Conservation (phyloP, 257 asterid genomes). For the Parsonsia alboflavescens region DNA sequence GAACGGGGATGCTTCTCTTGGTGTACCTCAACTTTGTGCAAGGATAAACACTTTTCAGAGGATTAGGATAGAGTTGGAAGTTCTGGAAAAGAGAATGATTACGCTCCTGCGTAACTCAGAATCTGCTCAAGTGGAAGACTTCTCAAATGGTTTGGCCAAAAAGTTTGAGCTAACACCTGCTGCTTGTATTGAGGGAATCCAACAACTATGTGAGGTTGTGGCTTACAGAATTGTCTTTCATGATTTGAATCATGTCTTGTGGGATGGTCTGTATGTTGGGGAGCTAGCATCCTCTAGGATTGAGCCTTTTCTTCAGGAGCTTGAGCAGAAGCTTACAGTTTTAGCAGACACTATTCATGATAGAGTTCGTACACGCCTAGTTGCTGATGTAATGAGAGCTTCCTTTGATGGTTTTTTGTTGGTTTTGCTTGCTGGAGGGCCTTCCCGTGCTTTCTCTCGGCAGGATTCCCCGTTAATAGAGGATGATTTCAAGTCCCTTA, state of each 20-base stretch:
- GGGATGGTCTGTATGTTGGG: conserved; percentile 73
- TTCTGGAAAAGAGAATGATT: conserved; percentile 75
- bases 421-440: conserved; percentile 94
- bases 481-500: conserved; percentile 79
- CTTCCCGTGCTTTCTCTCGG: conserved; percentile 59
- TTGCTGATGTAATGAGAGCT: conserved; percentile 89
- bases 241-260: conserved; percentile 58
- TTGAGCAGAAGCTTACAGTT: conserved; percentile 58
- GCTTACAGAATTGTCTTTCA: conserved; percentile 77
- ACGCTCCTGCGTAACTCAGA: conserved; percentile 88
- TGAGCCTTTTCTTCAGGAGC: conserved; percentile 77
- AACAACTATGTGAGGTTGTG: conserved; percentile 66
- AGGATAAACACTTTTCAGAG: conserved; percentile 88
- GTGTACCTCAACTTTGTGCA: conserved; percentile 71
- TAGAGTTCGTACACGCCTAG: conserved; percentile 65
- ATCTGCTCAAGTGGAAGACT: conserved; percentile 78
- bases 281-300: conserved; percentile 79
- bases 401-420: conserved; percentile 76
- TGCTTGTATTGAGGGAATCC: conserved; percentile 83
- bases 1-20: conserved; percentile 56
- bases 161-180: conserved; percentile 80
- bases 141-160: conserved; percentile 62
- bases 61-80: conserved; percentile 65
- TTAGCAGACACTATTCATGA: conserved; percentile 74
- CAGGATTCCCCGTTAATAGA: conserved; percentile 69